These are phyloP conservation scores for Lasiosphaeria ovina DNA, from an alignment of 495 filamentous ascomycete genomes.

Conservation along the genomic window DNA sequence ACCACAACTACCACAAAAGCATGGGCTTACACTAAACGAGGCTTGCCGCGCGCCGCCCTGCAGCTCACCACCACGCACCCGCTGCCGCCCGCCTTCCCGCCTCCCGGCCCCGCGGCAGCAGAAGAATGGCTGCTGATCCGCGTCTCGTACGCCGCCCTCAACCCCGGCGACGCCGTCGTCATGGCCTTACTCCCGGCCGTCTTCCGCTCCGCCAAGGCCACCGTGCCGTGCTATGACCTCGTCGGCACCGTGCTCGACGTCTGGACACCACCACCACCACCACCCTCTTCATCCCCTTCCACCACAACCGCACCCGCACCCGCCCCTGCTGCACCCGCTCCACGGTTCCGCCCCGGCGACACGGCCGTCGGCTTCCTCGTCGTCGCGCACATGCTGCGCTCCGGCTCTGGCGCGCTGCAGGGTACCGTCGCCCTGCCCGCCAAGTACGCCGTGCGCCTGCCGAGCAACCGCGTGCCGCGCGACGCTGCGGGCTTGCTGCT, in stretches of 20 bases:
- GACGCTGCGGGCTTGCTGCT: slow-evolving; percentile 38
- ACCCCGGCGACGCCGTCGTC: slow-evolving; percentile 38
- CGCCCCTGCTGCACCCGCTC: too few relatives aligned
- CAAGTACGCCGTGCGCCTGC: slow-evolving; percentile 26
- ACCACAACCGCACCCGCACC: not conserved
- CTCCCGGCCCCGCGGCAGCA: not conserved
- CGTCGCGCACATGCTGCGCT: slow-evolving; percentile 23
- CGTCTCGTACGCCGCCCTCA: slow-evolving; percentile 39
- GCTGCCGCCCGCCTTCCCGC: slow-evolving; percentile 11
- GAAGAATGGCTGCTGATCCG: slow-evolving; percentile 35
- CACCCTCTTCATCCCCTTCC: not conserved
- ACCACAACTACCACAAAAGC: slow-evolving; percentile 20
- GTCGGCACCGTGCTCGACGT: slow-evolving; percentile 31
- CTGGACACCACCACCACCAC: slow-evolving; percentile 9
- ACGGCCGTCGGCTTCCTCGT: slow-evolving; percentile 33
- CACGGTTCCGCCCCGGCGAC: slow-evolving; percentile 26
- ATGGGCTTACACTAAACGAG: slow-evolving; percentile 20
- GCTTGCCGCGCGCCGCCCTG: slow-evolving; percentile 21
- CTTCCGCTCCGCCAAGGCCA: slow-evolving; percentile 27
- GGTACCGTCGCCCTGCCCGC: slow-evolving; percentile 32
- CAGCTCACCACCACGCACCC: slow-evolving; percentile 23
- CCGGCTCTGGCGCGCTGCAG: slow-evolving; percentile 35
- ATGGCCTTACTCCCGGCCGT: slow-evolving; percentile 34
- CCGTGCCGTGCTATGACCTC: slow-evolving; percentile 40
- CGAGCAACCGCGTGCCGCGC: slow-evolving; percentile 12